A percentile compares a stretch with the other conserved stretches of the same genome.
Evolutionary conservation across 192 early-diverging fungal species (phyloP).

Genomic region (Coemansia aciculifera): DNA sequence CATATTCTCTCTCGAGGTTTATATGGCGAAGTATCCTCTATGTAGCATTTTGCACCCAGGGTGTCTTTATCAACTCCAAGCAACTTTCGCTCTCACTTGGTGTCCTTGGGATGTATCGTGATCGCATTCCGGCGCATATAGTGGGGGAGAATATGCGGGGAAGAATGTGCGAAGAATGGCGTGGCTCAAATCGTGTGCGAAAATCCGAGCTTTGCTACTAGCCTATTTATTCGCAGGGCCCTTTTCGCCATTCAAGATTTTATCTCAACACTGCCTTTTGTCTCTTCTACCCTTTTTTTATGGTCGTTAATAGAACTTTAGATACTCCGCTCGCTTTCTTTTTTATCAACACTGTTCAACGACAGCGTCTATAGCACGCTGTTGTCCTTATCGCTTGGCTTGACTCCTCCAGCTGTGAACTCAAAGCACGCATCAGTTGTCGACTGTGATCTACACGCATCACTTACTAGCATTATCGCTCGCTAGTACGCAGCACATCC

Average conservation of each 20-base stretch:
- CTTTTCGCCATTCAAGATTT: background rate
- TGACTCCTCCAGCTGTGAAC: background rate
- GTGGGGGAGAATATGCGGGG: conserved; percentile 1
- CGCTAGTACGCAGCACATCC: background rate
- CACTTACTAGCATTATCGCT: background rate
- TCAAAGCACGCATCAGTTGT: background rate
- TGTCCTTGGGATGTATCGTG: background rate
- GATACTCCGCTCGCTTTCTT: background rate
- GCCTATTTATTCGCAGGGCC: background rate
- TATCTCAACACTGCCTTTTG: background rate
- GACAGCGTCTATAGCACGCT: background rate
- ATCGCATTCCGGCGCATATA: conserved; percentile 1
- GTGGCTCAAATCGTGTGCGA: background rate
- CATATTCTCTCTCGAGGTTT: too few relatives aligned
- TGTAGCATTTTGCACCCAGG: background rate
- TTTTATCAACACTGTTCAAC: background rate
- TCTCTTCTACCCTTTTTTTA: background rate
- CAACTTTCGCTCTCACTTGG: background rate
- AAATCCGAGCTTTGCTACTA: background rate
- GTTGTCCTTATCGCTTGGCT: background rate
- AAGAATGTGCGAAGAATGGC: background rate
- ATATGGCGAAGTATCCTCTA: too few relatives aligned
- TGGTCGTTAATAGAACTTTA: background rate
- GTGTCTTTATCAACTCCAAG: background rate
- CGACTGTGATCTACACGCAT: conserved; percentile 5